Evolutionary conservation across 73 alveolate genomes (phyloP), one percentile per base, ranked within the genome.

Genomic region (Stentor coeruleus): DNA sequence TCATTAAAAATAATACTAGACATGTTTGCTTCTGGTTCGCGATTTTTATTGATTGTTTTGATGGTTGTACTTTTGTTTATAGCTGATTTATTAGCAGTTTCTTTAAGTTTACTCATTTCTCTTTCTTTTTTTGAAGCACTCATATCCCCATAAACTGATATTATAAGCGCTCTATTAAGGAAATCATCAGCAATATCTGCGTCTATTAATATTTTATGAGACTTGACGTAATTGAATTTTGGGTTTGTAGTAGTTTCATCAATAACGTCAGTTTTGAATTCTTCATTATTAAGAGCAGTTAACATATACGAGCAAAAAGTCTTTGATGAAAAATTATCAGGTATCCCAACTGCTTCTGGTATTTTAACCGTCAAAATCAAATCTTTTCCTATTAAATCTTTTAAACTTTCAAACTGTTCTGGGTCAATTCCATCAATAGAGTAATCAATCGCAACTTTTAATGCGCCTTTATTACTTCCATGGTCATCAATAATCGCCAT

Each of bases 371-470:
- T 75, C 3, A 75, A 36, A 1, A 14, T 15, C 26, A 75, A 2
- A 20, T 75, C 58, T 2, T 75, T 39, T 15, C 83, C 83, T 38
- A 75, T 20, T 14, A 75, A 1, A 6, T 75, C 83, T 75, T 75
- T 40, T n/a, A 40, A 40, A 75, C n/a, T 40, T 28, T 75, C 83
- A n/a, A 75, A 75, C 6, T 14, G 20, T 39, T 75, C 83, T 35
- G 33, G 11, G n/a, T 1, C 83, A 75, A 75, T 31, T 75, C 72
- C 59, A n/a, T 75, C 83, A 75, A 37, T 33, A 1, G 26, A 26
- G 15, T 14, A 15, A 75, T 14, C n/a, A 38, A 40, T 38, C 6
- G 83, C 33, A 2, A 75, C 83, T 2, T 39, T 40, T n/a, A 39
- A n/a, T 14, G 3, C 58, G 14, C 59, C 83, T 75, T 39, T 14